Percentiles rank a stretch among this genome's conserved stretches.
phyloP scores from a whole-genome alignment of 73 alveolate species.

The Halteria grandinella region DNA sequence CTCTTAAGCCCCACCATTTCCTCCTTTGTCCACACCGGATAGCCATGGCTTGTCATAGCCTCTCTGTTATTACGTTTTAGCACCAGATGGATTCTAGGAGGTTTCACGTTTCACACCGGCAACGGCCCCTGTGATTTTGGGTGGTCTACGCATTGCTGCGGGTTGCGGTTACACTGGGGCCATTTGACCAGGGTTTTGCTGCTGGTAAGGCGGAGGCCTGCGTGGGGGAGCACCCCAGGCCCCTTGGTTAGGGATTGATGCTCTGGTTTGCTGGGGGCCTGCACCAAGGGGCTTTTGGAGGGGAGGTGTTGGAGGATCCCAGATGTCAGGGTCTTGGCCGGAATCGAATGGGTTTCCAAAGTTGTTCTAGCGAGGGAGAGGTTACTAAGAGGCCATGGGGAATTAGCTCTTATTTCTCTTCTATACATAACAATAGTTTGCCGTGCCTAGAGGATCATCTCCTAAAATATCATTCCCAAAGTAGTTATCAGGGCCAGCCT shows the following conservation, averaged over 20 bases:
- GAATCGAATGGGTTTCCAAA: not conserved
- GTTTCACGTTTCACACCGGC: constrained; percentile 66
- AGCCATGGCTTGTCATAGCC: constrained; percentile 77
- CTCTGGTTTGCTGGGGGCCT: constrained; percentile 5
- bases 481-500: constrained; percentile 55
- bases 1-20: too few species aligned
- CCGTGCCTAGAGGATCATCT: not conserved
- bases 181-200: constrained; percentile 34
- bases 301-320: constrained; percentile 71
- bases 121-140: constrained; percentile 76
- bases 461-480: constrained; percentile 52
- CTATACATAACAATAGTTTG: constrained; percentile 35
- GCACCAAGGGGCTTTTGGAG: constrained; percentile 28
- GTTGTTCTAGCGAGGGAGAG: not conserved
- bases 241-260: constrained; percentile 1
- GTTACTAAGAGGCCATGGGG: too few species aligned
- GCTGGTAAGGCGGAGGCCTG: constrained; percentile 47
- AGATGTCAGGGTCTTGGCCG: constrained; percentile 42
- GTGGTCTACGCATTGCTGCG: too few species aligned
- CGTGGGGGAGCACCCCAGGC: constrained; percentile 46
- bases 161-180: constrained; percentile 49
- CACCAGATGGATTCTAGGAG: too few species aligned
- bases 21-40: too few species aligned
- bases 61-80: constrained; percentile 50
- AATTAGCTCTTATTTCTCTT: constrained; percentile 26